Conservation (phyloP, 768 basidiomycete species). For the Suillus placidus region DNA sequence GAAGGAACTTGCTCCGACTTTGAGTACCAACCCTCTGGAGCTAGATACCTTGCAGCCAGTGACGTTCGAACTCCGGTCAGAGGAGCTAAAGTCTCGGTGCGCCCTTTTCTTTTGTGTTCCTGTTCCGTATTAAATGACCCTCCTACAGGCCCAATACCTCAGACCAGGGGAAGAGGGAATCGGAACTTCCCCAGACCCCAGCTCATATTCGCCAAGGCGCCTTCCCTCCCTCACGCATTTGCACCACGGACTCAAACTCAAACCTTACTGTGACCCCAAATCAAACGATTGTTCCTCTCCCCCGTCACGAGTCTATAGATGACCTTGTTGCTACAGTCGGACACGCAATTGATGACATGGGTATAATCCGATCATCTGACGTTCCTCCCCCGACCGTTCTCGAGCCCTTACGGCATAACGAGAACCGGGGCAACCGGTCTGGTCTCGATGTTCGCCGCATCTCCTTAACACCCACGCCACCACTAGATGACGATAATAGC, state of each 20-base stretch:
- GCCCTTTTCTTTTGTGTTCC: background rate
- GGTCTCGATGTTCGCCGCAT: slow-evolving; percentile 37
- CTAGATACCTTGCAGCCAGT: background rate
- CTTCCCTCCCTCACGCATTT: slow-evolving; percentile 51
- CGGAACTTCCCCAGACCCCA: slow-evolving; percentile 10
- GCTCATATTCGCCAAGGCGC: slow-evolving; percentile 63
- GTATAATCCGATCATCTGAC: slow-evolving; percentile 34
- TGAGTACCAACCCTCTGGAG: background rate
- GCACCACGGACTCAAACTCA: slow-evolving; percentile 25
- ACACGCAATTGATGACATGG: slow-evolving; percentile 42
- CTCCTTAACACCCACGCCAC: slow-evolving; percentile 14
- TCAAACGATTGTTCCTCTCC: slow-evolving; percentile 24
- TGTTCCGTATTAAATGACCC: background rate
- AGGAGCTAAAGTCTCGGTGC: background rate
- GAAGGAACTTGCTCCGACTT: slow-evolving; percentile 3
- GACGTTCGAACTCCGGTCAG: background rate
- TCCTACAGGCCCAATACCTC: background rate
- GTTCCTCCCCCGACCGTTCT: slow-evolving; percentile 44
- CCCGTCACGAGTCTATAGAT: slow-evolving; percentile 37
- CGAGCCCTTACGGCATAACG: slow-evolving; percentile 39
- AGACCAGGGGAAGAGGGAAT: background rate
- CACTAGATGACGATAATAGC: slow-evolving; percentile 28
- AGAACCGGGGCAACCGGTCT: slow-evolving; percentile 27
- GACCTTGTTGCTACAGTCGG: slow-evolving; percentile 41
- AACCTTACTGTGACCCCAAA: slow-evolving; percentile 17